Evolutionary conservation across 2,329 filamentous ascomycete genomes (phyloP).

Genomic region (Aotearoamyces nothofagi): DNA sequence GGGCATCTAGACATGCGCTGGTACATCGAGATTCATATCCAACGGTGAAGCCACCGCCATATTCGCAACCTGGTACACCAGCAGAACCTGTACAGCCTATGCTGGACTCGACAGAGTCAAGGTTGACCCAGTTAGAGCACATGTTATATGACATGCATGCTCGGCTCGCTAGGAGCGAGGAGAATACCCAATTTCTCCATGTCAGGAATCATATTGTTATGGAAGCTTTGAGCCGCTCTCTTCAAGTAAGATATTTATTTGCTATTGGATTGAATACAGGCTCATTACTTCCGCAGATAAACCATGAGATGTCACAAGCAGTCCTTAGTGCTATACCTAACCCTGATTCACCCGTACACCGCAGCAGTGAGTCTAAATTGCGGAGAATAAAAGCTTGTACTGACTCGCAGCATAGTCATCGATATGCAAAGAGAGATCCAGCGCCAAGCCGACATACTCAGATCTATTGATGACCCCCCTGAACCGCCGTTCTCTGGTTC

Average conservation of each 20-base stretch:
- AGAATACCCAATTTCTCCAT: conserved; percentile 64
- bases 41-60: conserved; percentile 52
- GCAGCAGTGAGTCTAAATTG: conserved; percentile 51
- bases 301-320: conserved; percentile 67
- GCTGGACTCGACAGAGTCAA: conserved; percentile 61
- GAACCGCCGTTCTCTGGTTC: conserved; percentile 51
- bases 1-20: conserved; percentile 81
- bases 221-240: conserved; percentile 62
- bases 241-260: conserved; percentile 36
- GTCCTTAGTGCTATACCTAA: conserved; percentile 58
- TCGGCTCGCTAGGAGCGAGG: conserved; percentile 69
- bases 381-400: conserved; percentile 8
- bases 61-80: conserved; percentile 71
- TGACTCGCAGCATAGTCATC: conserved; percentile 27
- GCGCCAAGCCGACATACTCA: conserved; percentile 40
- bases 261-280: conserved; percentile 8
- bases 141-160: conserved; percentile 65
- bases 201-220: conserved; percentile 69
- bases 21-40: conserved; percentile 86
- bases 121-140: conserved; percentile 65
- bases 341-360: conserved; percentile 61
- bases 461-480: conserved; percentile 45
- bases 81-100: conserved; percentile 60
- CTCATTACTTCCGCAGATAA: conserved; percentile 47
- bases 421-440: conserved; percentile 43